Evolutionary conservation across 2,329 filamentous ascomycete genomes (phyloP).

Genomic region (Shiraia sp.): DNA sequence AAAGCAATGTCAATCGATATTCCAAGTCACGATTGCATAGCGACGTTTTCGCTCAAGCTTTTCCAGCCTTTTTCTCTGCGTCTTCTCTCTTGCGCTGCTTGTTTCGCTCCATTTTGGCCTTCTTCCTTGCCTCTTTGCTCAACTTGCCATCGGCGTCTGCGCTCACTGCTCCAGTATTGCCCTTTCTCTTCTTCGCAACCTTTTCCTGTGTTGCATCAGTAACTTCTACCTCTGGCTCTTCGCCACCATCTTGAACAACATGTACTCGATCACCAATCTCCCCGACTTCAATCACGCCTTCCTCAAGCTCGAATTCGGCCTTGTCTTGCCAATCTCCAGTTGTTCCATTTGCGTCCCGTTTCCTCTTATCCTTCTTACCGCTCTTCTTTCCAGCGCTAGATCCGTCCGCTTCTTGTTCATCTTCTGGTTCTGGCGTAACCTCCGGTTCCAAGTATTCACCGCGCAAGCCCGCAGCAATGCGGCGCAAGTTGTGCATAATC

Average conservation of each 20-base stretch:
- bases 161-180: constrained; percentile 15
- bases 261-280: constrained; percentile 45
- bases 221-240: constrained; percentile 31
- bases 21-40: constrained; percentile 9
- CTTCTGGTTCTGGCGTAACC: constrained; percentile 46
- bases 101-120: constrained; percentile 59
- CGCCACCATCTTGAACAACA: constrained; percentile 33
- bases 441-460: constrained; percentile 56
- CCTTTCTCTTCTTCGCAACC: constrained; percentile 32
- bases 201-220: constrained; percentile 24
- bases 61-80: constrained; percentile 33
- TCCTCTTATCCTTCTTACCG: constrained; percentile 11
- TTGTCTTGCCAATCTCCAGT: constrained; percentile 47
- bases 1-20: not conserved
- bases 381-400: constrained; percentile 9
- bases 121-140: constrained; percentile 59
- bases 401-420: constrained; percentile 22
- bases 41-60: constrained; percentile 10
- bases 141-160: constrained; percentile 21
- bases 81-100: constrained; percentile 49
- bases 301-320: constrained; percentile 48
- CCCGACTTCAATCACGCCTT: constrained; percentile 47
- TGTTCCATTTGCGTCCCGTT: constrained; percentile 8
- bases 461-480: constrained; percentile 56
- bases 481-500: constrained; percentile 57